A percentile compares a stretch with the other conserved stretches of the same genome.
Conservation (phyloP, 345 rosid species). For the Crucihimalaya himalaica region DNA sequence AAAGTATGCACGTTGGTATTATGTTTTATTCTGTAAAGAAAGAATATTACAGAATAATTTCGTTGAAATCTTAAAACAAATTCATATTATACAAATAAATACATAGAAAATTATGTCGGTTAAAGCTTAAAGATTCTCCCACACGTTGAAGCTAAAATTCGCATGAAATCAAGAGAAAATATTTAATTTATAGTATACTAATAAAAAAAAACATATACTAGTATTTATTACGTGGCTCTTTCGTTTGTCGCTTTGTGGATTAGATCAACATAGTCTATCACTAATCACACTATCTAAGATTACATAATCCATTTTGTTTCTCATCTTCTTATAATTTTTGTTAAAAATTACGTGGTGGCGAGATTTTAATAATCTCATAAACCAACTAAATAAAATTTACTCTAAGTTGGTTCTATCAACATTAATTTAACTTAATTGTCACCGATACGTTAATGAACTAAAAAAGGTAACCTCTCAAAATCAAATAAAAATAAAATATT, state of each 20-base stretch:
- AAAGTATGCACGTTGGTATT: background rate
- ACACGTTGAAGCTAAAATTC: conserved; percentile 21
- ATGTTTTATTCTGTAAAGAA: background rate
- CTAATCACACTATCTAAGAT: conserved; percentile 8
- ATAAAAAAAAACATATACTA: background rate
- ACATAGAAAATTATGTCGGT: conserved; percentile 21
- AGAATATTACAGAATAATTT: background rate
- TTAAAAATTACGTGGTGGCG: conserved; percentile 20
- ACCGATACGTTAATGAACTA: background rate
- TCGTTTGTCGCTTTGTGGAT: conserved; percentile 23
- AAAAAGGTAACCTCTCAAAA: background rate
- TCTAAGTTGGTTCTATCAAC: conserved; percentile 15
- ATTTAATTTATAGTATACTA: background rate
- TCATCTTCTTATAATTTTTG: conserved; percentile 27
- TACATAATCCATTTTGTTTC: conserved; percentile 6
- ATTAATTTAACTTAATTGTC: background rate
- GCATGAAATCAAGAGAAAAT: conserved; percentile 36
- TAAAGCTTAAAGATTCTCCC: conserved; percentile 29
- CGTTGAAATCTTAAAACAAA: too few relatives aligned
- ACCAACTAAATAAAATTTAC: background rate
- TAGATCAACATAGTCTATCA: conserved; percentile 16
- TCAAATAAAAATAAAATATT: background rate
- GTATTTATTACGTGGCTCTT: background rate
- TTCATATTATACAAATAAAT: too few relatives aligned
- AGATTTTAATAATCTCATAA: background rate